These are phyloP conservation scores for Lophiotrema nucula DNA, from an alignment of 495 filamentous ascomycete species.

Conservation along the genomic window DNA sequence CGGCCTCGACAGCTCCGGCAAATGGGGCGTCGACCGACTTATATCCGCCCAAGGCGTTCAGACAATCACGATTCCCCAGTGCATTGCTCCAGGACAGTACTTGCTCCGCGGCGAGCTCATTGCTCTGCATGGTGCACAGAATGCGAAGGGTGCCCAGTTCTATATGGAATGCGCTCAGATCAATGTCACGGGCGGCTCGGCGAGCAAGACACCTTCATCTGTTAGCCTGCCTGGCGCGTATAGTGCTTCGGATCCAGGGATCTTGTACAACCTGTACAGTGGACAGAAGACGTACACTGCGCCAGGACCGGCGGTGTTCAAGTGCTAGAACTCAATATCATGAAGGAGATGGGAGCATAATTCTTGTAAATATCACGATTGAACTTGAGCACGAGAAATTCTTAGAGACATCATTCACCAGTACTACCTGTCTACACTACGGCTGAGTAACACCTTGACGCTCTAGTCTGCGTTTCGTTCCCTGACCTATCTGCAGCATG, in stretches of 20 bases:
- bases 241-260: conserved; percentile 11
- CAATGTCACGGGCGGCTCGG: conserved; percentile 20
- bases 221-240: conserved; percentile 30
- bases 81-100: conserved; percentile 50
- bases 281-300: conserved; percentile 21
- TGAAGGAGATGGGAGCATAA: not conserved
- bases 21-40: conserved; percentile 55
- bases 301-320: conserved; percentile 25
- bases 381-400: too few relatives aligned
- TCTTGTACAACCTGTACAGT: conserved; percentile 20
- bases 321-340: conserved; percentile 6
- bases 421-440: too few relatives aligned
- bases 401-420: too few relatives aligned
- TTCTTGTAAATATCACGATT: conserved; percentile 9
- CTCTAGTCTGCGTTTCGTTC: too few relatives aligned
- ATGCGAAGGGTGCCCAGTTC: conserved; percentile 50
- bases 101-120: conserved; percentile 55
- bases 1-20: conserved; percentile 39
- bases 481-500: too few relatives aligned
- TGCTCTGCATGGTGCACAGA: conserved; percentile 48
- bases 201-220: conserved; percentile 13
- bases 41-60: conserved; percentile 48
- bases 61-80: conserved; percentile 49
- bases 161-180: conserved; percentile 41
- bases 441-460: too few relatives aligned